Evolutionary conservation across 805 yeast species (phyloP).

Genomic region (Candida boleticola): DNA sequence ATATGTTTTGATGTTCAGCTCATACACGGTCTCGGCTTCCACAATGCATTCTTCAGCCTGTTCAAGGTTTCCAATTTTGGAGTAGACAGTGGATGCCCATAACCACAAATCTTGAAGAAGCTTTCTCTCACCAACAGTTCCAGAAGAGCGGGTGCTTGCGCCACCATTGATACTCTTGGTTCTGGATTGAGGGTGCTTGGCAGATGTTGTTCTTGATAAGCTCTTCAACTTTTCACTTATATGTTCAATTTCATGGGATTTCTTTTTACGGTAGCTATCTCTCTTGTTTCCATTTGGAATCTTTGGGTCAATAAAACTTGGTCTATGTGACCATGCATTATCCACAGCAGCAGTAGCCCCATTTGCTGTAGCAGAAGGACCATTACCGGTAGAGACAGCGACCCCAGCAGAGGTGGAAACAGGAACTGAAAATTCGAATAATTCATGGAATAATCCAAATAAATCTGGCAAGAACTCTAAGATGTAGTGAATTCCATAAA

Average conservation of each 20-base stretch:
- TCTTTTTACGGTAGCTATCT: not conserved
- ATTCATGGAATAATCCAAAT: conserved; percentile 53
- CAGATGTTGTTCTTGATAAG: not conserved
- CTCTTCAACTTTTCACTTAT: conserved; percentile 6
- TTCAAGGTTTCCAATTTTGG: conserved; percentile 47
- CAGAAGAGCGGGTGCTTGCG: not conserved
- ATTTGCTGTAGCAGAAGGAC: not conserved
- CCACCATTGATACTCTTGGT: not conserved
- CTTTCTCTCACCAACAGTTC: conserved; percentile 23
- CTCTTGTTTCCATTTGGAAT: not conserved
- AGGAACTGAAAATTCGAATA: conserved; percentile 40
- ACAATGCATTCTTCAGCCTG: conserved; percentile 72
- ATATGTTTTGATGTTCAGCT: conserved; percentile 47
- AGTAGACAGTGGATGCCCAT: conserved; percentile 65
- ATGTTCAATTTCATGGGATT: conserved; percentile 6
- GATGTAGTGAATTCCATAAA: conserved; percentile 55
- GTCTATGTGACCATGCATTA: conserved; percentile 37
- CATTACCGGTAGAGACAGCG: not conserved
- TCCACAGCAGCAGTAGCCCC: conserved; percentile 13
- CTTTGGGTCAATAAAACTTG: conserved; percentile 38
- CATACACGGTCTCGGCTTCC: conserved; percentile 59
- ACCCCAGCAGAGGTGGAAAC: too few relatives aligned
- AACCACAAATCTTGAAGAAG: conserved; percentile 69
- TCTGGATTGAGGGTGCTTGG: not conserved
- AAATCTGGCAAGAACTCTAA: conserved; percentile 66